phyloP scores from a whole-genome alignment of 306 rosid genomes.

The Pterocarpus macrocarpus region DNA sequence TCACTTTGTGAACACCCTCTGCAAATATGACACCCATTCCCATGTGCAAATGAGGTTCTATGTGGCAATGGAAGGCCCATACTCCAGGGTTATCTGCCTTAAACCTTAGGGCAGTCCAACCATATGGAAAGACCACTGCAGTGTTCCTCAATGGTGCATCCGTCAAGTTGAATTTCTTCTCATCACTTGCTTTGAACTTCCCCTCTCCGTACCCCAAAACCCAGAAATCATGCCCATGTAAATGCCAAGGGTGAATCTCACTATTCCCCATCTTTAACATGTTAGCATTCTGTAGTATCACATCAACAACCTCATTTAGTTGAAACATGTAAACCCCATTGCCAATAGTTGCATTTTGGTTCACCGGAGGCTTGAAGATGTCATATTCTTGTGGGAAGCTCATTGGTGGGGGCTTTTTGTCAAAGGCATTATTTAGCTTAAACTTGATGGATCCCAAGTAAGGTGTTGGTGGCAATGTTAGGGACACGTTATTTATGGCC shows the following conservation, averaged over 20 bases:
- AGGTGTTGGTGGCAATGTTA: conserved; percentile 74
- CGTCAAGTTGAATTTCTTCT: conserved; percentile 59
- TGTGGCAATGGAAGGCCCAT: conserved; percentile 95
- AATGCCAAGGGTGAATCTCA: conserved; percentile 93
- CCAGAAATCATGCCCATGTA: conserved; percentile 96
- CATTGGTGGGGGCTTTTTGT: conserved; percentile 54
- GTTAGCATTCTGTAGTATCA: conserved; percentile 79
- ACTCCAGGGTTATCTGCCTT: conserved; percentile 88
- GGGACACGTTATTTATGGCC: conserved; percentile 75
- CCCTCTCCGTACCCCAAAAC: conserved; percentile 89
- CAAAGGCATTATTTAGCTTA: conserved; percentile 46
- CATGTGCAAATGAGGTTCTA: conserved; percentile 92
- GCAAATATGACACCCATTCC: conserved; percentile 91
- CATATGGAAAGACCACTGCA: conserved; percentile 71
- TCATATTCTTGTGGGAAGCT: conserved; percentile 55
- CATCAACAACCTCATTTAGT: conserved; percentile 56
- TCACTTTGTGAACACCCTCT: conserved; percentile 57
- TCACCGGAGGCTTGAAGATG: conserved; percentile 54
- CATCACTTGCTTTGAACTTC: conserved; percentile 56
- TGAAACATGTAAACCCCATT: conserved; percentile 64
- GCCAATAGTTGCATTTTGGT: conserved; percentile 53
- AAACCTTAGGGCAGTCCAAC: conserved; percentile 89
- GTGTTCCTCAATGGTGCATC: conserved; percentile 81
- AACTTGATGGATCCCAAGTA: conserved; percentile 63
- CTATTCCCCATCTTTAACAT: conserved; percentile 37